phyloP scores from a whole-genome alignment of 2,329 filamentous ascomycete species.

The Camptophora hylomeconis region DNA sequence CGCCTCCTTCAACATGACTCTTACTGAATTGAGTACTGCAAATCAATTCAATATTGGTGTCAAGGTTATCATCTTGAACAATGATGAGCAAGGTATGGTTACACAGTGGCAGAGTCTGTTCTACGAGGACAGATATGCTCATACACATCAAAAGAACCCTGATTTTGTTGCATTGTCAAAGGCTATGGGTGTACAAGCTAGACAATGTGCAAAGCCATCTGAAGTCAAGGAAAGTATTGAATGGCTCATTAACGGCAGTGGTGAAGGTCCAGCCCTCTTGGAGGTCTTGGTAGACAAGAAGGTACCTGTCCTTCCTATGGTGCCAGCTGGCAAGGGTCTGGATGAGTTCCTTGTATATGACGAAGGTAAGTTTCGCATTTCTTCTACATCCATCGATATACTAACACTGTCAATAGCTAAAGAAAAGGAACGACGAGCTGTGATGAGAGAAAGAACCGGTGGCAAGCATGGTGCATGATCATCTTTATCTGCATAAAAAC shows the following conservation, averaged over 20 bases:
- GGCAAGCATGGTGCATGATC: no score
- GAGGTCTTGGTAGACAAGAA: conserved; percentile 79
- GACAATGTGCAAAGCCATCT: conserved; percentile 57
- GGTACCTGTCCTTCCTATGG: conserved; percentile 88
- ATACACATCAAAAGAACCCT: conserved; percentile 92
- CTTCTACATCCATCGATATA: conserved; percentile 1
- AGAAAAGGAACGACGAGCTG: conserved; percentile 52
- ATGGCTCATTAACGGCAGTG: conserved; percentile 65
- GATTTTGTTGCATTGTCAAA: conserved; percentile 89
- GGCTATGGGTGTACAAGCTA: conserved; percentile 73
- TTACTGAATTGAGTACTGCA: conserved; percentile 86
- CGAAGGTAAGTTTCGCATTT: conserved; percentile 42
- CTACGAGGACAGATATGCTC: conserved; percentile 82
- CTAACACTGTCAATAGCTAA: conserved; percentile 37
- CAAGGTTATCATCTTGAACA: conserved; percentile 91
- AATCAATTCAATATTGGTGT: conserved; percentile 93
- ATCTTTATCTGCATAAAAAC: conserved; percentile 1
- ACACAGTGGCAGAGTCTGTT: conserved; percentile 98
- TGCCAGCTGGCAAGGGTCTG: conserved; percentile 71
- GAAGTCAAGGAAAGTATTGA: conserved; percentile 66
- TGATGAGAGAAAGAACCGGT: conserved; percentile 53
- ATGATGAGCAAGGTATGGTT: conserved; percentile 97
- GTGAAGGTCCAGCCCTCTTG: conserved; percentile 68
- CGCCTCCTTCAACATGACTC: conserved; percentile 97
- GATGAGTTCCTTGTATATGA: conserved; percentile 92